Base-by-base conservation (phyloP, 2,329 filamentous ascomycete species). In the Sordariomycetes sp. region DNA sequence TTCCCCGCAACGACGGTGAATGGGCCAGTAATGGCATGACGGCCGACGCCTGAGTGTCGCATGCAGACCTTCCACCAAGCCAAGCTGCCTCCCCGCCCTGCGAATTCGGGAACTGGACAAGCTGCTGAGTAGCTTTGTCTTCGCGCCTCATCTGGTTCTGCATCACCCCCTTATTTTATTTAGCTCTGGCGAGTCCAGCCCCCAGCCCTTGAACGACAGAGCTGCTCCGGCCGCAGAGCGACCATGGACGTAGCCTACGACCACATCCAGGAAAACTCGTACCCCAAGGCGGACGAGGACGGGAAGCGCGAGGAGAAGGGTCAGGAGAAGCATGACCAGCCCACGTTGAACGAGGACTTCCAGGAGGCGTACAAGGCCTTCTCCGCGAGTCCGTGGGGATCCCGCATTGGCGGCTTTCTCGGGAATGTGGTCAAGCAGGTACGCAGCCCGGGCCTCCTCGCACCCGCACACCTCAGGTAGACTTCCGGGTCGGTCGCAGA, bases 231-330 rank as follows among this genome's bases (percentile, higher is more conserved):
- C 6, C 20, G 20, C 12, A 50, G 3, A 35, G 37, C 56, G 51
- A 54, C 67, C 63, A 97, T 99, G 94, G 94, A 99, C 82, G 80
- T 95, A 68, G 92, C 92, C 52, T 99, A 97, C 80, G 94, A 99
- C 69, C 91, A 96, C 72, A 96, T 97, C 67, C 86, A 90, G 70
- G 90, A 96, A 76, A 87, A 94, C 70, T 81, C 84, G 56, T 80
- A 89, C 61, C 78, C 82, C 46, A 80, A 83, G 65, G 76, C 82
- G 61, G 75, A 78, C 62, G 74, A 76, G 61, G 62, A 63, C 60
- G 65, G 60, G 60, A 62, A 60, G 50, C 58, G 66, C 43, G 73
- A 75, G 51, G 71, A 71, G 53, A 69, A 76, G 54, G 69, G 74
- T 58, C 61, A 65, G 24, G 72, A 74, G 60, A 68, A 76, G 64